Base-by-base conservation (phyloP, 2,329 filamentous ascomycete genomes). In the Leptoxyphium fumago region DNA sequence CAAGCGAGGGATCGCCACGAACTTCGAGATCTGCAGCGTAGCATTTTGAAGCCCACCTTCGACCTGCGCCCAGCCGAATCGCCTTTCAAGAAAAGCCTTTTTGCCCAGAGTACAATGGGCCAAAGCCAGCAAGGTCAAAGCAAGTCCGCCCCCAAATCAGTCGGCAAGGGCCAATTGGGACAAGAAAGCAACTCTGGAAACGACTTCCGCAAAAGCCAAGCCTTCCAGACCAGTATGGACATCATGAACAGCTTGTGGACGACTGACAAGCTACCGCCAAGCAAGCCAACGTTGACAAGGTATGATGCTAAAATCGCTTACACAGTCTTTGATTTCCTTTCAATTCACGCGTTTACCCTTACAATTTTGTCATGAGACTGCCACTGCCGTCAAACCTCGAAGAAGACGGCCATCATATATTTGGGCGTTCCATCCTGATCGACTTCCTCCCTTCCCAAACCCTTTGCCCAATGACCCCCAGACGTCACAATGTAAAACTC, bases 181-280 rank as follows among this genome's bases (percentile, higher is more conserved):
- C 44, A 43, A 10, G 52, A 46, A 40, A 48, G 44, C 1, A 38
- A 43, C 29, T 42, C 32, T 26, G 43, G 45, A 17, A 39, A 42
- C 14, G 46, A 48, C 14, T 43, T 58, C 6, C 49, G 51, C 18
- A 54, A 54, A 46, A 59, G 55, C 38, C 76, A 77, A 50, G 80
- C 82, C 1, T 89, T 94, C 63, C 75, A 79, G 15, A 94, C 83
- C 15, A 88, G 84, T 57, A 94, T 96, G 65, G 91, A 95, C 68
- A 70, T 95, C 61, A 95, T 94, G 86, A 89, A 94, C 61, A 94
- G 86, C 40, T 70, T 95, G 45, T 95, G 93, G 64, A 82, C 84
- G 61, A 77, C 82, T 64, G 78, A 64, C 48, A 78, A 75, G 72
- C 70, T 49, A 61, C 45, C 15, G 39, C 71, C 54, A 61, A 71